Percentiles rank a stretch among this genome's conserved stretches.
These are phyloP conservation scores for Lyophyllum atratum DNA, from an alignment of 768 basidiomycete genomes.

Conservation along the genomic window DNA sequence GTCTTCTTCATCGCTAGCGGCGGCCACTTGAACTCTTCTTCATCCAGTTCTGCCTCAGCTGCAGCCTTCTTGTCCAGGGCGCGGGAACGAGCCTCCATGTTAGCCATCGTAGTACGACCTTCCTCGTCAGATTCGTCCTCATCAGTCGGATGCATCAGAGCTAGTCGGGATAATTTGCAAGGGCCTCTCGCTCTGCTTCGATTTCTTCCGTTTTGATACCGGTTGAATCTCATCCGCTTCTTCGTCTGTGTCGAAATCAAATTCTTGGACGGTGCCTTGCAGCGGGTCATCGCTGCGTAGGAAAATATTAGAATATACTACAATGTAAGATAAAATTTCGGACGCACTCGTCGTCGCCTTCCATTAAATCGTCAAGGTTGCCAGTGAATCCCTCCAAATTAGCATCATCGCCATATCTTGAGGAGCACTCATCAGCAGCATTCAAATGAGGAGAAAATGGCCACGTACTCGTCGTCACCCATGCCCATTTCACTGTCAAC, in stretches of 20 bases:
- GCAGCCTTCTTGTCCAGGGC: slow-evolving; percentile 71
- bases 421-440: slow-evolving; percentile 41
- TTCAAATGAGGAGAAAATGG: slow-evolving; percentile 1
- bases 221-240: slow-evolving; percentile 40
- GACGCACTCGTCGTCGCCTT: slow-evolving; percentile 46
- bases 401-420: slow-evolving; percentile 43
- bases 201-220: slow-evolving; percentile 46
- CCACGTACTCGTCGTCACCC: slow-evolving; percentile 28
- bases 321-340: not conserved
- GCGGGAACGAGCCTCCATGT: slow-evolving; percentile 81
- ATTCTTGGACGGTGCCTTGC: slow-evolving; percentile 53
- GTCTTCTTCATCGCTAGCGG: slow-evolving; percentile 49
- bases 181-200: slow-evolving; percentile 52
- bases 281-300: slow-evolving; percentile 50
- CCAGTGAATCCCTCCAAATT: slow-evolving; percentile 39
- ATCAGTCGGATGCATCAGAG: slow-evolving; percentile 50
- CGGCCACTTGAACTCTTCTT: slow-evolving; percentile 61
- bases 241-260: slow-evolving; percentile 65
- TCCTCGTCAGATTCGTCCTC: slow-evolving; percentile 50
- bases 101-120: slow-evolving; percentile 66
- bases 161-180: slow-evolving; percentile 51
- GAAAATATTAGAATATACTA: slow-evolving; percentile 10
- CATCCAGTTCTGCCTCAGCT: slow-evolving; percentile 69
- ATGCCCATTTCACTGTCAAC: slow-evolving; percentile 51
- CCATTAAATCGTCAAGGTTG: slow-evolving; percentile 52